Base-by-base conservation (phyloP, 441 rosid genomes). In the Pelargonium australe region DNA sequence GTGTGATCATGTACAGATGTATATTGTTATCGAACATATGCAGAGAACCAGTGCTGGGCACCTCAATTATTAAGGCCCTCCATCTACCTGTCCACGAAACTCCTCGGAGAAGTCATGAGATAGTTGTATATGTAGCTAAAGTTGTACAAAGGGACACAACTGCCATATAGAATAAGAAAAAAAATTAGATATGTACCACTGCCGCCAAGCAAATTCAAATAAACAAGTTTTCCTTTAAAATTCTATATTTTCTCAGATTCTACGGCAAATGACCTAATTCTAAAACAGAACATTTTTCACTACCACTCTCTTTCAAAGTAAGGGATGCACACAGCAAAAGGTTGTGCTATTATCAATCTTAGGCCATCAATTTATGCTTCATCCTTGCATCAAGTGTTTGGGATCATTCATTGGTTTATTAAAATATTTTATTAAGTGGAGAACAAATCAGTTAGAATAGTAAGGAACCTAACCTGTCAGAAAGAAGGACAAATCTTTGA, bases 11-110 rank as follows among this genome's bases (percentile, higher is more conserved):
- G 49, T 44, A 44, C 23, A 55, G 7, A 55, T 17, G 25, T 16
- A 55, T 17, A 40, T 3, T 60, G 19, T 10, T 58, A 19, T 4
- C 63, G 7, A 71, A 75, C 37, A 69, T 69, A 20, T 66, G 58
- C 62, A 64, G 62, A 53, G 1, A 77, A 79, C 51, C 37, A 65
- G 69, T 69, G 78, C 77, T 67, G 62, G 76, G 84, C 82, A 82
- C 81, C 86, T 83, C 87, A 79, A 80, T 70, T 72, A 69, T 70
- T 67, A 78, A 80, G 68, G 76, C 72, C 71, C 64, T 78, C 80
- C 79, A 76, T 81, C 81, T 85, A 89, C 98, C 99, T 95, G 89
- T 92, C 97, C 70, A 95, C 87, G 43, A 90, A 95, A 80, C 99
- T 95, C 82, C 76, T 85, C 0, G 87, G 78, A 70, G 98, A 95